Evolutionary conservation across 2,329 filamentous ascomycete species (phyloP).

Genomic region (Moelleriella libera): DNA sequence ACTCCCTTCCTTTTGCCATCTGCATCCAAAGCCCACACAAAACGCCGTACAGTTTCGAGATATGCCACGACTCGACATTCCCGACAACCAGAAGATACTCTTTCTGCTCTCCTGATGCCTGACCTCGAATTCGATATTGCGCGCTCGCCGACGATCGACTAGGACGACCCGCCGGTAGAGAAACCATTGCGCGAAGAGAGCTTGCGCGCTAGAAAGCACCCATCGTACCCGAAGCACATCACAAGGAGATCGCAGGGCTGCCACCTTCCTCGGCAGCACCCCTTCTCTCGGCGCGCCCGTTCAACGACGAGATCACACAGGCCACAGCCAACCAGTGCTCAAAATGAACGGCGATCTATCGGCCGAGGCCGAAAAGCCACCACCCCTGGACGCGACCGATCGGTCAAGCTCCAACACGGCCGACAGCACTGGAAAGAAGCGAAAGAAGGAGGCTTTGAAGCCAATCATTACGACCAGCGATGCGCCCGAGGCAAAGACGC

Average conservation of each 20-base stretch:
- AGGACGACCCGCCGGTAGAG: neutral
- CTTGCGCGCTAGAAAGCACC: neutral
- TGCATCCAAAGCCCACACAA: neutral
- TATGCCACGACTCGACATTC: no score
- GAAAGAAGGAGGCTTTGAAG: slow-evolving; percentile 60
- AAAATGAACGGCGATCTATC: slow-evolving; percentile 16
- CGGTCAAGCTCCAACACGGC: slow-evolving; percentile 13
- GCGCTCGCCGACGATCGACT: neutral
- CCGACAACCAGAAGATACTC: no score
- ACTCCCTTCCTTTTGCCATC: neutral
- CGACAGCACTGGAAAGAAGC: slow-evolving; percentile 43
- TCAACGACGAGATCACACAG: neutral
- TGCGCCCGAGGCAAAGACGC: slow-evolving; percentile 4
- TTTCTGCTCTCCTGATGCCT: neutral
- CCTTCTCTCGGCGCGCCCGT: neutral
- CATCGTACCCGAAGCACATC: neutral
- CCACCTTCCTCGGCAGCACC: no score
- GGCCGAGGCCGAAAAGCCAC: slow-evolving; percentile 16
- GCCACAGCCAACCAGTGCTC: neutral
- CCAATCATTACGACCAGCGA: slow-evolving; percentile 60
- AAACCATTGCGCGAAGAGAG: no score
- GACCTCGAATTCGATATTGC: neutral
- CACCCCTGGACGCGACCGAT: slow-evolving; percentile 4
- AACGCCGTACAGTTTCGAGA: neutral
- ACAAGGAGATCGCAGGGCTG: neutral